Conservation (phyloP, 2,329 filamentous ascomycete species). For the Penicillium griseofulvum region DNA sequence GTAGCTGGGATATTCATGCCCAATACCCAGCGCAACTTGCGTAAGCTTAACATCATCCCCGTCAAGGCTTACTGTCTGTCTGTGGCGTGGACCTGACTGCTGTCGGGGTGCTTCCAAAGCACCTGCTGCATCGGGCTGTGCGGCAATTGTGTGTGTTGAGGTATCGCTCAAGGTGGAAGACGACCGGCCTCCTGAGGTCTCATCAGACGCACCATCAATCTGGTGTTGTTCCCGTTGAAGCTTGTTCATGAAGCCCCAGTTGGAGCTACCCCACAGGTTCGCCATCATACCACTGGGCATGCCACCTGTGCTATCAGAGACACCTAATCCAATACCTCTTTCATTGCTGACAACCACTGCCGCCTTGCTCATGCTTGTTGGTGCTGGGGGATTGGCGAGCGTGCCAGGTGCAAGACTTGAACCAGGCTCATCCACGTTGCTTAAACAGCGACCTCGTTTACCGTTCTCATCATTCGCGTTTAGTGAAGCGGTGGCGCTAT, state of each 20-base stretch:
- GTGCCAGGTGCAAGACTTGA: constrained; percentile 78
- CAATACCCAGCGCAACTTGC: constrained; percentile 31
- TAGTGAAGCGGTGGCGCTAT: constrained; percentile 48
- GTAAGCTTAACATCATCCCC: constrained; percentile 40
- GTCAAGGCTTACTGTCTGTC: constrained; percentile 58
- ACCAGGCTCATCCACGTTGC: constrained; percentile 47
- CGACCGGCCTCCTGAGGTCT: constrained; percentile 14
- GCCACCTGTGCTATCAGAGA: constrained; percentile 60
- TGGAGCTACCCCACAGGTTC: constrained; percentile 88
- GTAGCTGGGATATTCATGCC: constrained; percentile 63
- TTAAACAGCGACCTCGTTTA: constrained; percentile 34
- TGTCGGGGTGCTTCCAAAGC: constrained; percentile 21
- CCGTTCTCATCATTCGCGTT: constrained; percentile 40
- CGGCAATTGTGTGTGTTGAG: constrained; percentile 20
- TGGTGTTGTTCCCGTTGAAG: constrained; percentile 56
- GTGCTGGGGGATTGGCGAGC: constrained; percentile 75
- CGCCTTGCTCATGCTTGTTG: constrained; percentile 81
- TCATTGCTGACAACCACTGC: constrained; percentile 81
- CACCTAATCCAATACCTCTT: constrained; percentile 63
- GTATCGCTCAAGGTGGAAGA: constrained; percentile 27
- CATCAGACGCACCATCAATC: constrained; percentile 27
- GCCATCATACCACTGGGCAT: constrained; percentile 85
- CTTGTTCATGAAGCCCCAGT: constrained; percentile 70
- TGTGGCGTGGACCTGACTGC: constrained; percentile 42
- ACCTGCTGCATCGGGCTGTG: constrained; percentile 21